These are phyloP conservation scores for Phialophora macrospora DNA, from an alignment of 2,329 filamentous ascomycete species.

Conservation along the genomic window DNA sequence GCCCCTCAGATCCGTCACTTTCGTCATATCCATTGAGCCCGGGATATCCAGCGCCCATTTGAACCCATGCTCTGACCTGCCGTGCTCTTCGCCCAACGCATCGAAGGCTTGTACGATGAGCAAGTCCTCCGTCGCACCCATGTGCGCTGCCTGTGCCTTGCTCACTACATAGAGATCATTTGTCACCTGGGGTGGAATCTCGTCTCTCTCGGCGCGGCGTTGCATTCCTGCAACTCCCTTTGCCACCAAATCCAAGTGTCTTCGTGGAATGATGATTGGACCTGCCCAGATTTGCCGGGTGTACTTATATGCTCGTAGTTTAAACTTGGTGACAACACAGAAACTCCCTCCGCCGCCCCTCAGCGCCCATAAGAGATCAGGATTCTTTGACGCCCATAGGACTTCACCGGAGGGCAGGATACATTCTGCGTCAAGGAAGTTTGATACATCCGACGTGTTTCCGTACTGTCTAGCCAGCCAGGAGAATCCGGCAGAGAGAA, in stretches of 20 bases:
- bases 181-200: conserved; percentile 8
- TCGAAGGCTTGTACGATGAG: conserved; percentile 29
- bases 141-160: conserved; percentile 17
- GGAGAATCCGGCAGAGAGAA: conserved; percentile 46
- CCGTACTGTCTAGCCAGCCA: conserved; percentile 49
- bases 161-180: conserved; percentile 27
- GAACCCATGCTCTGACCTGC: conserved; percentile 20
- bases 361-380: conserved; percentile 51
- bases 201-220: conserved; percentile 1
- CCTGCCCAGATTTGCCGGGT: conserved; percentile 26
- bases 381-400: conserved; percentile 47
- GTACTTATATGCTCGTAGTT: conserved; percentile 24
- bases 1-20: conserved; percentile 19
- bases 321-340: conserved; percentile 26
- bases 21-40: conserved; percentile 24
- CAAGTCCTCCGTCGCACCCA: conserved; percentile 23
- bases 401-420: conserved; percentile 46
- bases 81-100: conserved; percentile 20
- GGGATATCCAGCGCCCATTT: conserved; percentile 29
- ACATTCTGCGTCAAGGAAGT: conserved; percentile 49
- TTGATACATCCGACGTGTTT: conserved; percentile 48
- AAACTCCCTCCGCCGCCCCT: conserved; percentile 47
- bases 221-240: conserved; percentile 23
- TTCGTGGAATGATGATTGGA: conserved; percentile 25
- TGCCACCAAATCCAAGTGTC: conserved; percentile 17